Evolutionary conservation across 2,329 filamentous ascomycete species (phyloP).

Genomic region (Neonectria neomacrospora): DNA sequence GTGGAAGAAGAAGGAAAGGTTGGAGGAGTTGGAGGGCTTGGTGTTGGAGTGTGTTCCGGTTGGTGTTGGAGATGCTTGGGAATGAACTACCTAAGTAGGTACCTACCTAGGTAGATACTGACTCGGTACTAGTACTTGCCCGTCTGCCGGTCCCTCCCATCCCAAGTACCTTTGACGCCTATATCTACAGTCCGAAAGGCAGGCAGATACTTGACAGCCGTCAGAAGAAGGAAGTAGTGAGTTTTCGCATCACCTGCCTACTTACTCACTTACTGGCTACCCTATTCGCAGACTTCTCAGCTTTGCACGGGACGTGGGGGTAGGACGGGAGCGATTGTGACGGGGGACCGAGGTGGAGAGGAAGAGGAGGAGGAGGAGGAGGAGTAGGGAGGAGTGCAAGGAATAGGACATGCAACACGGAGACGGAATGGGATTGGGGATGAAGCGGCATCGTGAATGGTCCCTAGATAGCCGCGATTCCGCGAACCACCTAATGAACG

Average conservation of each 20-base stretch:
- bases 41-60: background rate
- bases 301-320: slow-evolving; percentile 15
- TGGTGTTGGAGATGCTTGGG: slow-evolving; percentile 6
- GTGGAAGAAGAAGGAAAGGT: slow-evolving; percentile 1
- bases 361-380: background rate
- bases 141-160: background rate
- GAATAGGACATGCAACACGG: too few species aligned
- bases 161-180: slow-evolving; percentile 3
- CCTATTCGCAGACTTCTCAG: slow-evolving; percentile 1
- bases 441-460: background rate
- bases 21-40: slow-evolving; percentile 4
- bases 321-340: slow-evolving; percentile 16
- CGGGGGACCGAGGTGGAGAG: slow-evolving; percentile 7
- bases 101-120: too few species aligned
- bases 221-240: background rate
- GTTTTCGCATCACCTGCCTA: background rate
- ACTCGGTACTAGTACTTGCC: background rate
- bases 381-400: too few species aligned
- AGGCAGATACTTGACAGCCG: background rate
- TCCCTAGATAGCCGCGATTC: slow-evolving; percentile 1
- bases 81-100: slow-evolving; percentile 2
- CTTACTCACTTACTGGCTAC: background rate
- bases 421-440: background rate
- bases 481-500: background rate
- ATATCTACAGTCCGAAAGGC: background rate